Base-by-base conservation (phyloP, 306 rosid species). In the Pyrus betulifolia region DNA sequence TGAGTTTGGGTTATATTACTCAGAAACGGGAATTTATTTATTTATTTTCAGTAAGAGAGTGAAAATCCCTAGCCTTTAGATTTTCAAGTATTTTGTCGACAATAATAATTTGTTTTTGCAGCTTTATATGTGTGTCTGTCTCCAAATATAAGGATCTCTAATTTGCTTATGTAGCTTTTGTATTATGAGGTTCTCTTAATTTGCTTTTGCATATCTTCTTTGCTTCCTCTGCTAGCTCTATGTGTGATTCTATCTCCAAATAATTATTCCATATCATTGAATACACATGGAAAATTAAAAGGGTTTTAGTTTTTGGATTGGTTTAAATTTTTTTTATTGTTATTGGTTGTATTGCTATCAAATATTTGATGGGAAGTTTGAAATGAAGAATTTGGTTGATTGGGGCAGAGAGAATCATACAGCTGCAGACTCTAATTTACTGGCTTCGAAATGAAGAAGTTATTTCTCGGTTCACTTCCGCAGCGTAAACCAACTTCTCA, bases 391-490 rank as follows among this genome's bases (percentile, higher is more conserved):
- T 33, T 44, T 58, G 70, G 76, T 80, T 88, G 82, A 82, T 83
- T 82, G 81, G 77, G 58, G 76, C 30, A 78, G 46, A 78, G 78
- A 59, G 23, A 69, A 77, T 79, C 89, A 82, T 93, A 88, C 90
- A 89, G 87, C 54, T 85, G 90, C 93, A 73, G 86, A 89, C 88
- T 76, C 88, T 85, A 77, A 91, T 88, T 86, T 89, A 90, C 94
- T 91, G 93, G 90, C 85, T 58, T 35, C 40, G 8, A 35, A 35
- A 35, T 35, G 8, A 1, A 6, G 40, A 35, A 35, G 40, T 35
- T 35, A 35, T 35, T 35, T 35, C 40, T 35, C 8, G 40, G 40
- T 35, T 35, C 40, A 35, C 40, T 35, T 6, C 2, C 38, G 6
- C 6, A 33, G 7, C 38, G 7, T 33, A 33, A 33, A 33, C 38